phyloP scores from a whole-genome alignment of 257 asterid species.

The Penstemon newberryi region DNA sequence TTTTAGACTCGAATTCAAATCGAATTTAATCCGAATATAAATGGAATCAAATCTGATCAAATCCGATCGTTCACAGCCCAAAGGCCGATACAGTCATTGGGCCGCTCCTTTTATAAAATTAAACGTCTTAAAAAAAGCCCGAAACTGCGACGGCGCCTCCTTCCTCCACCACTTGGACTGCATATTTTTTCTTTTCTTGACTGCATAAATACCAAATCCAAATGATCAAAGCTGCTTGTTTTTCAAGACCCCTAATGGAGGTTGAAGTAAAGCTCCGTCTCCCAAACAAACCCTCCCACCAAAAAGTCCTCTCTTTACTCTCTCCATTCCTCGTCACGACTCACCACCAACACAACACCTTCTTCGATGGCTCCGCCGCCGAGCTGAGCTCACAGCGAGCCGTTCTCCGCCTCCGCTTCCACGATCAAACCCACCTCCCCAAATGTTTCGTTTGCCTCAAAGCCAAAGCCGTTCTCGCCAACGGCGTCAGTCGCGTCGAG shows the following conservation, averaged over 20 bases:
- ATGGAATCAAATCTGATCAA: too few relatives aligned
- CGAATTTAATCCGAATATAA: too few relatives aligned
- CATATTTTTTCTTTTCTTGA: conserved; percentile 15
- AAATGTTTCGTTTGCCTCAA: conserved; percentile 73
- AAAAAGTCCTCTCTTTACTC: conserved; percentile 57
- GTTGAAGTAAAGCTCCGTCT: conserved; percentile 85
- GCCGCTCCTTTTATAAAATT: too few relatives aligned
- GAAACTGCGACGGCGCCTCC: conserved; percentile 48
- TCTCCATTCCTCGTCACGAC: conserved; percentile 55
- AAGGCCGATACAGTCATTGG: too few relatives aligned
- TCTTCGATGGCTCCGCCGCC: conserved; percentile 69
- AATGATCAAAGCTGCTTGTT: background rate
- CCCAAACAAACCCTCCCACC: conserved; percentile 53
- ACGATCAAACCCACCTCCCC: conserved; percentile 52
- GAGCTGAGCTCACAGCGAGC: conserved; percentile 69
- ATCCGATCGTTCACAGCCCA: too few relatives aligned
- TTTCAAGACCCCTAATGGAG: conserved; percentile 53
- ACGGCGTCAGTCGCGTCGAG: conserved; percentile 87
- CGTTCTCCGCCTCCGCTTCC: conserved; percentile 82
- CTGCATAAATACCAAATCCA: too few relatives aligned
- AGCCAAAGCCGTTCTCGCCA: conserved; percentile 69
- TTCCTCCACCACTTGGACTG: conserved; percentile 87
- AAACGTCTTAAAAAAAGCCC: too few relatives aligned
- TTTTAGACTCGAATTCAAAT: too few relatives aligned
- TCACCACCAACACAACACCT: conserved; percentile 81